phyloP scores from a whole-genome alignment of 768 basidiomycete genomes.

The Pulveroboletus ravenelii region DNA sequence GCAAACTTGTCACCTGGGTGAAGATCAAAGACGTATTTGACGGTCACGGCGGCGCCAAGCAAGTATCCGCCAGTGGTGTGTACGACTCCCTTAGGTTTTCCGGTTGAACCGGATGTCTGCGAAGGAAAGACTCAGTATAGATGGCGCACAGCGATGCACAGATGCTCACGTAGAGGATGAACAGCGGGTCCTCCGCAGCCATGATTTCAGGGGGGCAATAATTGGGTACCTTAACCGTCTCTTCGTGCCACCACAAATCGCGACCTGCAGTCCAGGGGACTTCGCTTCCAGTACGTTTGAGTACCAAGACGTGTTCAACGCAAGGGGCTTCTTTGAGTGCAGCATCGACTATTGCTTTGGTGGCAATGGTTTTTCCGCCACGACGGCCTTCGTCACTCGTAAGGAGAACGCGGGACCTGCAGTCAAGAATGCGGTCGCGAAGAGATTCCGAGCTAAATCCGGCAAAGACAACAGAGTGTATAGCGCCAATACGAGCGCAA shows the following conservation, averaged over 20 bases:
- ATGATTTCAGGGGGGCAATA: conserved; percentile 90
- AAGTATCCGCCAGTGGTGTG: conserved; percentile 88
- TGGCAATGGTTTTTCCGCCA: conserved; percentile 93
- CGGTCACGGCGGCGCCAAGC: conserved; percentile 84
- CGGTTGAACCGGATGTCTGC: conserved; percentile 90
- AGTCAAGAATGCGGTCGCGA: conserved; percentile 88
- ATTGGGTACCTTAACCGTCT: conserved; percentile 72
- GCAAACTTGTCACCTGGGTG: conserved; percentile 95
- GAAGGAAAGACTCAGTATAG: conserved; percentile 5
- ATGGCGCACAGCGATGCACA: neutral
- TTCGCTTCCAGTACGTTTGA: conserved; percentile 79
- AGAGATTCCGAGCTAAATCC: conserved; percentile 95
- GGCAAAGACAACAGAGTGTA: conserved; percentile 97
- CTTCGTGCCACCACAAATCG: conserved; percentile 98
- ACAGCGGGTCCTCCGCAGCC: conserved; percentile 91
- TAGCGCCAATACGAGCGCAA: conserved; percentile 92
- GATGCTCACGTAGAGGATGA: conserved; percentile 90
- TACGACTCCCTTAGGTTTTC: conserved; percentile 96
- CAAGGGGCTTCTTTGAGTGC: conserved; percentile 79
- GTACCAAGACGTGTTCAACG: conserved; percentile 88
- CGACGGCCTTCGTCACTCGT: conserved; percentile 93
- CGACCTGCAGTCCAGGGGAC: conserved; percentile 79
- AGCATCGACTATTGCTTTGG: conserved; percentile 89
- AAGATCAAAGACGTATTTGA: conserved; percentile 97
- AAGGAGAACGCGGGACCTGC: conserved; percentile 84